Percentiles rank a stretch among this genome's conserved stretches.
Conservation (phyloP, 2,329 filamentous ascomycete genomes). For the Simplicillium sp. region DNA sequence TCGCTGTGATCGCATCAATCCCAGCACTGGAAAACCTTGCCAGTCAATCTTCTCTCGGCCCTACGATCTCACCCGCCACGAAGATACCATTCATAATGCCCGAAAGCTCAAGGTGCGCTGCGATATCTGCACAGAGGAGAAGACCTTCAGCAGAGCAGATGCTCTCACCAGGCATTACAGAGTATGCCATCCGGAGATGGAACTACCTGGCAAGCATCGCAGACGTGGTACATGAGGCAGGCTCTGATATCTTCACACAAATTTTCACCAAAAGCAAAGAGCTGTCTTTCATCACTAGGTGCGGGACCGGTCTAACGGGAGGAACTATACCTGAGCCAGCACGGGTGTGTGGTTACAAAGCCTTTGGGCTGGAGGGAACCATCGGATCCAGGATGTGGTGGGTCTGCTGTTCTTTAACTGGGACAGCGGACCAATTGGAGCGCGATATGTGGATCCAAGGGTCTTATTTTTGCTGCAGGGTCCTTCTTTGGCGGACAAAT, state of each 20-base stretch:
- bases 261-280: background rate
- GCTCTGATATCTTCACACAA: background rate
- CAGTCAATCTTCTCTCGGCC: conserved; percentile 90
- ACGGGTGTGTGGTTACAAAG: background rate
- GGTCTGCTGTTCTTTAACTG: background rate
- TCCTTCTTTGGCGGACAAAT: background rate
- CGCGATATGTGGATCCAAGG: background rate
- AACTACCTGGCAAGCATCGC: conserved; percentile 60
- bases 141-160: conserved; percentile 93
- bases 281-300: no score
- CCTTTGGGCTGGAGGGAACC: background rate
- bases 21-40: conserved; percentile 89
- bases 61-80: conserved; percentile 92
- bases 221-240: conserved; percentile 9
- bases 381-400: background rate
- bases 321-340: no score
- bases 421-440: background rate
- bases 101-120: conserved; percentile 93
- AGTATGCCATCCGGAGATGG: conserved; percentile 84
- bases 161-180: conserved; percentile 90
- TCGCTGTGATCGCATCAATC: conserved; percentile 86
- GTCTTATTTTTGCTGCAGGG: background rate
- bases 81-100: conserved; percentile 94
- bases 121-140: conserved; percentile 87
- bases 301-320: no score